Percentiles rank a stretch among this genome's conserved stretches.
Conservation (phyloP, 345 rosid species). For the Acer saccharum region DNA sequence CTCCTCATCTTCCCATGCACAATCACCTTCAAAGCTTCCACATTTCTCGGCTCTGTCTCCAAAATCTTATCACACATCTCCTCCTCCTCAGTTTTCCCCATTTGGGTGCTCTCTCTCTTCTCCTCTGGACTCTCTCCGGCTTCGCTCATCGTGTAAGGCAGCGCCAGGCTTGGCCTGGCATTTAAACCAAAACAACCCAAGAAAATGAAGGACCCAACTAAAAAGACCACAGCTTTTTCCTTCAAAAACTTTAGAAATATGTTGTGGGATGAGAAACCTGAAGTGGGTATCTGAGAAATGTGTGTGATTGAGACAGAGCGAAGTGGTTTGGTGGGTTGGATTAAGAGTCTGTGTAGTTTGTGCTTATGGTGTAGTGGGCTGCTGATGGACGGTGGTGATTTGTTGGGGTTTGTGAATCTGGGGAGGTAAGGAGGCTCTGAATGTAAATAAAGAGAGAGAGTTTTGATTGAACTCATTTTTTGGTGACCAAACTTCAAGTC, state of each 20-base stretch:
- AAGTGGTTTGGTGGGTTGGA: slow-evolving; percentile 22
- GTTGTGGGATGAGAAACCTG: slow-evolving; percentile 29
- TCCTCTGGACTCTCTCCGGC: slow-evolving; percentile 27
- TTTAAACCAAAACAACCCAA: slow-evolving; percentile 46
- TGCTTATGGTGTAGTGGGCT: slow-evolving; percentile 19
- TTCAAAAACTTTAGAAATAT: slow-evolving; percentile 29
- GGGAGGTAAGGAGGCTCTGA: slow-evolving; percentile 9
- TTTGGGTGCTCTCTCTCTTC: slow-evolving; percentile 29
- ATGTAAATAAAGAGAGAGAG: background rate
- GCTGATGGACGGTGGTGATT: slow-evolving; percentile 14
- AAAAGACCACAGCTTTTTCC: slow-evolving; percentile 43
- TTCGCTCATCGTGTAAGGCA: slow-evolving; percentile 31
- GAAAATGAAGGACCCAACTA: slow-evolving; percentile 62
- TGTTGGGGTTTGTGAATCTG: slow-evolving; percentile 6
- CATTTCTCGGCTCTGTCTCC: slow-evolving; percentile 67
- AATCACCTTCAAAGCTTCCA: slow-evolving; percentile 72
- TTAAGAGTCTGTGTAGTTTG: slow-evolving; percentile 15
- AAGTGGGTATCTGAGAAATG: slow-evolving; percentile 20
- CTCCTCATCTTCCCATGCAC: slow-evolving; percentile 79
- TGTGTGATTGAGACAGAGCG: slow-evolving; percentile 17
- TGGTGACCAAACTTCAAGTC: background rate
- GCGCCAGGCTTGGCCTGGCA: slow-evolving; percentile 50
- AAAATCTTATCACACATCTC: slow-evolving; percentile 61
- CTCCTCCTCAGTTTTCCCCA: slow-evolving; percentile 46
- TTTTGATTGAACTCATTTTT: slow-evolving; percentile 26